Evolutionary conservation across 192 early-diverging fungal genomes (phyloP), one percentile per base, ranked within the genome.

Genomic region (Entrophospora sp.): DNA sequence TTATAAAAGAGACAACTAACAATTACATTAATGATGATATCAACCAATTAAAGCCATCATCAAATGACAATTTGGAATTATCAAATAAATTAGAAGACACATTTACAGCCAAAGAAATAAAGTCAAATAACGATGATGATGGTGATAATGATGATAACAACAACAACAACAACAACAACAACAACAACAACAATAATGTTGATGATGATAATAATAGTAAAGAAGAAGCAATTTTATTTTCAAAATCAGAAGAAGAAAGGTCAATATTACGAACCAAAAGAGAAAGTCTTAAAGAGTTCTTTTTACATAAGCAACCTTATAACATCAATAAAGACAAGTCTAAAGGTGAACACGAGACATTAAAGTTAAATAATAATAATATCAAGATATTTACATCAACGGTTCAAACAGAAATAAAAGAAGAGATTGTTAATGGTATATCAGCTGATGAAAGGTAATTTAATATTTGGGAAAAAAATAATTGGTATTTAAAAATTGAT

Each of bases 231-330:
- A 12, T 31, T 13, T 18, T 18, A n/a, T 9, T 22, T 46, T 10
- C n/a, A 56, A 45, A 31, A 43, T 45, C 43, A 16, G 30, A 62
- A 22, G 61, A 62, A 46, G 61, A 62, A 46, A 43, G 42, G 30
- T 18, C 18, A 46, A 42, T 25, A 2, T 27, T 62, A 30, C 40
- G 14, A 32, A 45, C 61, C 24, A 43, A 32, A 62, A 24, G 61
- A 43, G 40, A 62, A 46, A 62, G 61, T 62, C 30, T 62, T 10
- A 62, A 62, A n/a, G 40, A 62, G 24, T 62, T 45, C 20, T 62
- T 62, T 32, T 20, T 43, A 30, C 32, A 62, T 18, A 43, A 62
- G 30, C 61, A 46, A 20, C 42, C 61, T 32, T 45, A 45, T 46
- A 48, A 48, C 20, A 22, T n/a, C 18, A 30, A 58, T 7, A 58